Conservation (phyloP, 257 asterid genomes). For the Leptodermis oblonga region DNA sequence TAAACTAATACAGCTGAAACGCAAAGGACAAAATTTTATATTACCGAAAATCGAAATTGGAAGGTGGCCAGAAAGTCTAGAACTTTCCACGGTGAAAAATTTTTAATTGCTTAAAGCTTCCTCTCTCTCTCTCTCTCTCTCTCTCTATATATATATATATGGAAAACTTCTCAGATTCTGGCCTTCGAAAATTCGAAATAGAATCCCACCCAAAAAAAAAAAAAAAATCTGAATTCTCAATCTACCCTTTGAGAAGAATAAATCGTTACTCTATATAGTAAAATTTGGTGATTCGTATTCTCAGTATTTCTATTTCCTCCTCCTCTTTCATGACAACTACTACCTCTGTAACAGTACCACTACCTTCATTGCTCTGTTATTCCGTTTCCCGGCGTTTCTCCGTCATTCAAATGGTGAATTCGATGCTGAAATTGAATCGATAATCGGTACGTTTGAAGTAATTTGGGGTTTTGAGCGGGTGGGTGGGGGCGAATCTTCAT, state of each 20-base stretch:
- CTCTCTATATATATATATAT: background rate
- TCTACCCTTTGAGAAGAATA: too few relatives aligned
- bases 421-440: background rate
- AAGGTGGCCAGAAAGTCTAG: constrained; percentile 36
- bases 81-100: constrained; percentile 39
- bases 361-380: background rate
- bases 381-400: too few relatives aligned
- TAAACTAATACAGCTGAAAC: background rate
- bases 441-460: background rate
- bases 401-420: background rate
- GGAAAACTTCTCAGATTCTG: background rate
- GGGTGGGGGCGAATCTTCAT: background rate
- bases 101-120: background rate
- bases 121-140: background rate
- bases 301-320: too few relatives aligned
- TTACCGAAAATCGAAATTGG: constrained; percentile 8
- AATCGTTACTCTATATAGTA: too few relatives aligned
- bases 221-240: too few relatives aligned
- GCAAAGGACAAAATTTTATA: background rate
- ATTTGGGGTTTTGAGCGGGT: background rate
- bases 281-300: too few relatives aligned
- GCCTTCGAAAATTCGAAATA: too few relatives aligned
- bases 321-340: background rate
- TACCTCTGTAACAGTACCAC: background rate
- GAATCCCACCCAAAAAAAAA: too few relatives aligned